These are phyloP conservation scores for Aspergillus sp. DNA, from an alignment of 2,329 filamentous ascomycete species.

Conservation along the genomic window DNA sequence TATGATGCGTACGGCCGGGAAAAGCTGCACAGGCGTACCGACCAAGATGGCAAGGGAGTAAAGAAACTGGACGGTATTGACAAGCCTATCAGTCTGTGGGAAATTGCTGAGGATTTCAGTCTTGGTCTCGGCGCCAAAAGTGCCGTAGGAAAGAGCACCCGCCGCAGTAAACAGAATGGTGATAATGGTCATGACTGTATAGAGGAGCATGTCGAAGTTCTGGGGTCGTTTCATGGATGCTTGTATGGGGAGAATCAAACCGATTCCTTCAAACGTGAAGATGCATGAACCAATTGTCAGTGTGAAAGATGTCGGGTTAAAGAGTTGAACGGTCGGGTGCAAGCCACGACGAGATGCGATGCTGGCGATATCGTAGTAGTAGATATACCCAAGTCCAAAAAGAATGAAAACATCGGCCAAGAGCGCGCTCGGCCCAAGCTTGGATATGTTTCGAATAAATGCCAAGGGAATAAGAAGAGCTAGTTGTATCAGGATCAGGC, in stretches of 20 bases:
- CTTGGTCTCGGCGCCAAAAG: constrained; percentile 86
- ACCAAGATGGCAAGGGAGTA: constrained; percentile 90
- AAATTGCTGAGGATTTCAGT: constrained; percentile 93
- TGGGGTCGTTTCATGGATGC: constrained; percentile 85
- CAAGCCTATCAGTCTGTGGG: constrained; percentile 83
- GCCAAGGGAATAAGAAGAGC: constrained; percentile 87
- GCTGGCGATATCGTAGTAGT: constrained; percentile 86
- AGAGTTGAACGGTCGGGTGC: constrained; percentile 75
- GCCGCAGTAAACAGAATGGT: constrained; percentile 81
- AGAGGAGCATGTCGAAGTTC: constrained; percentile 82
- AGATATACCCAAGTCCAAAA: constrained; percentile 80
- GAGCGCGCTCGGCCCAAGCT: constrained; percentile 85
- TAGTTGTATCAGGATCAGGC: constrained; percentile 73
- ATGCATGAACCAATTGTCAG: constrained; percentile 95
- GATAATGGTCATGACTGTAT: constrained; percentile 86
- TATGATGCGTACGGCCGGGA: constrained; percentile 89
- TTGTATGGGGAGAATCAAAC: constrained; percentile 92
- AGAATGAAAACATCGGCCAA: constrained; percentile 90
- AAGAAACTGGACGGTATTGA: constrained; percentile 89
- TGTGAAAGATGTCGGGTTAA: constrained; percentile 86
- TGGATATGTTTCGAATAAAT: constrained; percentile 87
- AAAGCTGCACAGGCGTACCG: constrained; percentile 88
- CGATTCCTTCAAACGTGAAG: constrained; percentile 95
- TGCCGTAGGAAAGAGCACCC: constrained; percentile 86
- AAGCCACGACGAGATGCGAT: constrained; percentile 62